Percentiles rank a stretch among this genome's conserved stretches.
Evolutionary conservation across 2,329 filamentous ascomycete genomes (phyloP).

Genomic region (Paraphoma chrysanthemicola): DNA sequence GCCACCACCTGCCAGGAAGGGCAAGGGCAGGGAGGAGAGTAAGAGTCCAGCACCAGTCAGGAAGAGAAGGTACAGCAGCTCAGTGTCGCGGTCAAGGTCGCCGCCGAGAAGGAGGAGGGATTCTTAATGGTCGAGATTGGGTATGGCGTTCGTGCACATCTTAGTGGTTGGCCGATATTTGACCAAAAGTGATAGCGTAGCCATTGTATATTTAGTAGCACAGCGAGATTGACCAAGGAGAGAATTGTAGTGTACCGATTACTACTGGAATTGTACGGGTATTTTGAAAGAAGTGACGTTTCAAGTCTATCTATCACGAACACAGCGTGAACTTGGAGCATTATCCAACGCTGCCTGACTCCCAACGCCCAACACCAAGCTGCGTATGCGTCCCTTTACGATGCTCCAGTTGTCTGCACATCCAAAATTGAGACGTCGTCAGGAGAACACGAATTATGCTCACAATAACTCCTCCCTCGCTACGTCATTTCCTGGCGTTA

Average conservation of each 20-base stretch:
- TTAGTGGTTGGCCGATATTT: not conserved
- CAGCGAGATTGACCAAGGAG: constrained; percentile 2
- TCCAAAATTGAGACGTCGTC: too few relatives aligned
- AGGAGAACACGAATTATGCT: too few relatives aligned
- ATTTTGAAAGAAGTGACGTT: too few relatives aligned
- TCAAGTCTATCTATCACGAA: too few relatives aligned
- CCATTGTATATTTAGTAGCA: constrained; percentile 3
- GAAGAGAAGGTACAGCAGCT: constrained; percentile 7
- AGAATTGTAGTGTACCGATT: not conserved
- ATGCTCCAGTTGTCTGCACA: too few relatives aligned
- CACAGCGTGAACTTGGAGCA: too few relatives aligned
- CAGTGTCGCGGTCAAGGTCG: not conserved
- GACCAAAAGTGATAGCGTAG: not conserved
- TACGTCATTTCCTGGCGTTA: constrained; percentile 4
- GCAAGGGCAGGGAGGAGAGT: constrained; percentile 13
- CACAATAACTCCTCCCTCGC: not conserved
- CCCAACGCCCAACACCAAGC: too few relatives aligned
- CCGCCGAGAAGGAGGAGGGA: constrained; percentile 18
- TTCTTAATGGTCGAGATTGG: constrained; percentile 2
- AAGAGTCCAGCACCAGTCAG: constrained; percentile 8
- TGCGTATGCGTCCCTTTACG: too few relatives aligned
- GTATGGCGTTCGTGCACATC: not conserved
- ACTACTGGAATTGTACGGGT: too few relatives aligned
- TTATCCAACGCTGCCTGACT: too few relatives aligned
- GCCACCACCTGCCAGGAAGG: constrained; percentile 13